Base-by-base conservation (phyloP, 768 basidiomycete species). In the Leccinum broughii region DNA sequence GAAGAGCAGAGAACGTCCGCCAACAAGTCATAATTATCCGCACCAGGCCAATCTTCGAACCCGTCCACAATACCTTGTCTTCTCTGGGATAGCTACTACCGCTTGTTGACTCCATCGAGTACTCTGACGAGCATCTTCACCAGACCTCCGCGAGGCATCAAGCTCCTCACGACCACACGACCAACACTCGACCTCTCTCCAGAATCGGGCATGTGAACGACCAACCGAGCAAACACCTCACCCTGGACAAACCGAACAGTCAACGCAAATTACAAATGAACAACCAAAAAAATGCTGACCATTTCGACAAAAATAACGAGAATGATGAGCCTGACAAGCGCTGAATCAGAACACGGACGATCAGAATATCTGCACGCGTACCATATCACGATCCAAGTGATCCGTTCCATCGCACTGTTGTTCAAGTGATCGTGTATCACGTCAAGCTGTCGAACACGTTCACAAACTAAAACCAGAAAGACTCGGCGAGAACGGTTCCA, bases 351-450 rank as follows among this genome's bases (percentile, higher is more conserved):
- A 69, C 49, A 68, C 28, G 44, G 68, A 82, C 73, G 81, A 83
- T 57, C 81, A 9, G 32, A 82, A 54, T 30, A 78, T 77, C 75
- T 79, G 28, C 57, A 20, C n/a, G 39, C 14, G 32, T 65, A 83
- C 85, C 85, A 87, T 66, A 88, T 88, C 51, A 88, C 81, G 62
- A 88, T 85, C 85, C 85, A 86, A 3, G 95, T 97, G 68, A 96
- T 94, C 26, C 93, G 83, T 60, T 91, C 89, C 90, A 95, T 95
- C 11, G 91, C 92, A 52, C 82, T 85, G 62, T 90, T 90, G 68
- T 96, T 96, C 55, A 97, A 75, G 68, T 96, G 93, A 65, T 96
- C 93, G 66, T 97, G 95, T 64, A 97, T 95, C 49, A 90, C 90
- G 64, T 93, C 91, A 62, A 95, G 80, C 92, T 95, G 61, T n/a